Percentiles rank a stretch among this genome's conserved stretches.
Conservation (phyloP, 2,329 filamentous ascomycete genomes). For the Myriangium duriaei region DNA sequence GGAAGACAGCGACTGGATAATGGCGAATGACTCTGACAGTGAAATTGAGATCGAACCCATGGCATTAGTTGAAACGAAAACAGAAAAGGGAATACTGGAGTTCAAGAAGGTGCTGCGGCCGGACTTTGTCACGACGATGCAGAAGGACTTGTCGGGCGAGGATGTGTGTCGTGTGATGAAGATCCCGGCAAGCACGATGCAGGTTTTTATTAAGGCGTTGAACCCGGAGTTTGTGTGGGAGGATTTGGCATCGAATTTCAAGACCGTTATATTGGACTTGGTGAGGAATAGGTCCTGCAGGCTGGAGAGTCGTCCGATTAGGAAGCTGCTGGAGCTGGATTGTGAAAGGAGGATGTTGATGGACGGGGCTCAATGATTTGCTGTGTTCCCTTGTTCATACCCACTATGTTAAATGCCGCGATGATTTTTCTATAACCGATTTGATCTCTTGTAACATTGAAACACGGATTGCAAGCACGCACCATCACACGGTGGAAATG, state of each 20-base stretch:
- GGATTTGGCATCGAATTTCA: neutral
- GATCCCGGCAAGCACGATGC: neutral
- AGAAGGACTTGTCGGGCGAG: neutral
- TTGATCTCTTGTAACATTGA: no score
- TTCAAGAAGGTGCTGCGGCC: neutral
- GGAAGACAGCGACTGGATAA: neutral
- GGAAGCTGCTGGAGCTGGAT: neutral
- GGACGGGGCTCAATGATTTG: conserved; percentile 13
- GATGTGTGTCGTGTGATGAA: neutral
- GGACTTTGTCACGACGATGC: neutral
- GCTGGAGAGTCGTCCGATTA: neutral
- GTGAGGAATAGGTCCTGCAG: neutral
- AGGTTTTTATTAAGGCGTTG: neutral
- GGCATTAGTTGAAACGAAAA: neutral
- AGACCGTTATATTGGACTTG: neutral
- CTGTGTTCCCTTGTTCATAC: no score
- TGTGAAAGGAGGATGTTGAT: conserved; percentile 7
- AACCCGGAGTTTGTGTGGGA: neutral
- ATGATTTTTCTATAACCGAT: no score
- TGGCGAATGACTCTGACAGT: neutral
- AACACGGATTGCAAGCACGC: no score
- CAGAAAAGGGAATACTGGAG: neutral
- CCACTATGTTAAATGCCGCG: no score
- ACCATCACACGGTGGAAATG: no score
- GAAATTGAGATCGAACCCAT: neutral